Conservation (phyloP, 2,329 filamentous ascomycete species). For the Pyricularia grisea region DNA sequence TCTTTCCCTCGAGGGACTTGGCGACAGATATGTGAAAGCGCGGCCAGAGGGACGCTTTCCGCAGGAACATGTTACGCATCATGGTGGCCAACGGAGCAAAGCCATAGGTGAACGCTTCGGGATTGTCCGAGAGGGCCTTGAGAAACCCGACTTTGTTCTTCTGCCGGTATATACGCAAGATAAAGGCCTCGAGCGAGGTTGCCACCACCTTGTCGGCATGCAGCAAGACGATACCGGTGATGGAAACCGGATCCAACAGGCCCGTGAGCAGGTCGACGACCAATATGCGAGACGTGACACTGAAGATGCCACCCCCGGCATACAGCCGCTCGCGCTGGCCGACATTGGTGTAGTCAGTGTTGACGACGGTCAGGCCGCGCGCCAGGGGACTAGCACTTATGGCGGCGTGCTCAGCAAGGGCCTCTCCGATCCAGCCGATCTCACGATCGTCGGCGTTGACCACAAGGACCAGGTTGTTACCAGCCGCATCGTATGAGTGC, state of each 20-base stretch:
- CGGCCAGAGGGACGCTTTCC: constrained; percentile 84
- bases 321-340: constrained; percentile 87
- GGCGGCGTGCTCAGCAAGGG: constrained; percentile 88
- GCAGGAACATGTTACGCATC: constrained; percentile 86
- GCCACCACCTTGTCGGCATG: constrained; percentile 83
- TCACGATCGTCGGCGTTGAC: constrained; percentile 87
- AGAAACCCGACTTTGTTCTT: constrained; percentile 90
- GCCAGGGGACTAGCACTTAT: constrained; percentile 76
- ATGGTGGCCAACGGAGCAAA: constrained; percentile 83
- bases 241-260: constrained; percentile 69
- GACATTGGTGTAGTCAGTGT: constrained; percentile 88
- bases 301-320: constrained; percentile 79
- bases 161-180: constrained; percentile 85
- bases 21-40: constrained; percentile 89
- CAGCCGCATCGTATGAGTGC: constrained; percentile 92
- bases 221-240: constrained; percentile 79
- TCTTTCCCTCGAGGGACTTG: constrained; percentile 78
- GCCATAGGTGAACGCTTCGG: constrained; percentile 80
- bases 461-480: constrained; percentile 83
- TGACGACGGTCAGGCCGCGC: constrained; percentile 81
- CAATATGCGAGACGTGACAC: constrained; percentile 89
- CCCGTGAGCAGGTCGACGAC: constrained; percentile 88
- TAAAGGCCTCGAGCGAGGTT: constrained; percentile 89
- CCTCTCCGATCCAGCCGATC: constrained; percentile 95
- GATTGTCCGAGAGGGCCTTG: constrained; percentile 91